Evolutionary conservation across 805 yeast species (phyloP).

Genomic region (Saccharomycopsis olivae): DNA sequence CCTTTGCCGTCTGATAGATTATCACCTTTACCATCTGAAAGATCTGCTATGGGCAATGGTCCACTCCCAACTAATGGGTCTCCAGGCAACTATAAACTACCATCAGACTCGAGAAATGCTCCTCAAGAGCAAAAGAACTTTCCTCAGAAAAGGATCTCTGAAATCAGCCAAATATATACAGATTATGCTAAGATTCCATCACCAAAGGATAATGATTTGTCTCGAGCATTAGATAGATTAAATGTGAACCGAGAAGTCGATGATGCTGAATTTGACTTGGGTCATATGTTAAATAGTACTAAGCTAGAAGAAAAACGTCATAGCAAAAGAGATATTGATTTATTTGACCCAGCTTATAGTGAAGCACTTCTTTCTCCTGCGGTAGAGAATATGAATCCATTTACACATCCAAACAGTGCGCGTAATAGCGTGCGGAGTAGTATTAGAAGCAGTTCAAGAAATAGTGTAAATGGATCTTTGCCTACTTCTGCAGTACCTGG

Average conservation of each 20-base stretch:
- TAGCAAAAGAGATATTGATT: conserved; percentile 15
- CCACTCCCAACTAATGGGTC: neutral
- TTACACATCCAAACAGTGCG: too few species aligned
- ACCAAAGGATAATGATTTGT: conserved; percentile 2
- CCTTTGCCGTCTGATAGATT: neutral
- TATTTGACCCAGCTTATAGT: conserved; percentile 17
- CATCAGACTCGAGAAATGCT: neutral
- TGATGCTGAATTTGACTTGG: conserved; percentile 16
- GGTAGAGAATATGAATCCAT: conserved; percentile 5
- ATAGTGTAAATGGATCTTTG: neutral
- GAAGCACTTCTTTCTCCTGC: conserved; percentile 15
- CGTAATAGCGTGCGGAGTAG: too few species aligned
- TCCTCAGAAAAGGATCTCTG: conserved; percentile 21
- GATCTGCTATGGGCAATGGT: neutral
- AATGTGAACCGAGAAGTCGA: conserved; percentile 12
- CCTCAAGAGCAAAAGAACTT: neutral
- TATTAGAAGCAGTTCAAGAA: neutral
- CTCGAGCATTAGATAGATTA: conserved; percentile 2
- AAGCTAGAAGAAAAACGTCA: conserved; percentile 5
- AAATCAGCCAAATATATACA: conserved; percentile 25
- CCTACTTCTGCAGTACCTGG: neutral
- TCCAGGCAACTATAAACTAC: conserved; percentile 2
- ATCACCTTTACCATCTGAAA: neutral
- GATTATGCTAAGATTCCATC: conserved; percentile 24
- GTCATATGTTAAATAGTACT: conserved; percentile 9